Base-by-base conservation (phyloP, 371 early-diverging fungal genomes). In the Zopfochytrium polystomum region DNA sequence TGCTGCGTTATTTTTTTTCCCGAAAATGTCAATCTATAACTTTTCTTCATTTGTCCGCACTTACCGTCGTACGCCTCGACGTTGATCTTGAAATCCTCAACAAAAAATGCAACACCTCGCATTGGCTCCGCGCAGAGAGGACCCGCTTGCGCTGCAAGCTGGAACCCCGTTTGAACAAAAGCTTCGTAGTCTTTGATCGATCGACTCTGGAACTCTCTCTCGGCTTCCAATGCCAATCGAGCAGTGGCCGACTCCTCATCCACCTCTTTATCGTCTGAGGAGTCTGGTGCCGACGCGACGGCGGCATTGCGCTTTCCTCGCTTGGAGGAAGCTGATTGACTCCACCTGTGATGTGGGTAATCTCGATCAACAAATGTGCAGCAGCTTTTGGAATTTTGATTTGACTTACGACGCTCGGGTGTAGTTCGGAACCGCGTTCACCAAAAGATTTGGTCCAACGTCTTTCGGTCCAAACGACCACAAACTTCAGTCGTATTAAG, bases 81-180 rank as follows among this genome's bases (percentile, higher is more conserved):
- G 33, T 46, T 49, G n/a, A 62, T 55, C 46, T 73, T 73, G 49
- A 95, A 79, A 23, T 77, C 76, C 70, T 96, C 88, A 26, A 97
- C 69, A 31, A 95, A 85, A 62, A 89, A 88, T n/a, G 85, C 86
- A 3, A 91, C 88, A 22, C 98, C 98, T 13, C 81, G 79, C 71
- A 96, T 71, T 2, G 98, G 97, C 65, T 99, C 98, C 43, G 85
- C 86, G 70, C 97, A 96, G 45, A 99, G 77, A 3, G 99, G 98
- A 1, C 99, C 99, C 0, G 84, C 74, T 20, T 84, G 71, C 2
- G 93, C 89, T 1, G 93, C 87, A n/a, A 96, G 74, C 73, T 98
- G 97, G 83, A 98, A 99, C 0, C 93, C 98, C 18, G 91, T 85
- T n/a, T 82, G 78, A 22, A 98, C 80, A 58, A 72, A 67, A 33